Evolutionary conservation across 306 rosid species (phyloP).

Genomic region (Quercus berberidifolia): DNA sequence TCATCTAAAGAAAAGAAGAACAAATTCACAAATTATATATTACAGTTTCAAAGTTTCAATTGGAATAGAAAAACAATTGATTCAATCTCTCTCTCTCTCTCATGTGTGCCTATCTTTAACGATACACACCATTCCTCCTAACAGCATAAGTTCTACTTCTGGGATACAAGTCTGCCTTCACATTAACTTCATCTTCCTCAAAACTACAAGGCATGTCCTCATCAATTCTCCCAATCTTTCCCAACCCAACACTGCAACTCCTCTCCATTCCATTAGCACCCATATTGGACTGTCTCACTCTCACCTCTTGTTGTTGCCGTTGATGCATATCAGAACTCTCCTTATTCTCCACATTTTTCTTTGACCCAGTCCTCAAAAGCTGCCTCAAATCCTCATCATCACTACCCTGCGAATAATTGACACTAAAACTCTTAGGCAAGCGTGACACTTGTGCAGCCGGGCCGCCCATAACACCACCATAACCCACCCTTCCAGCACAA

Average conservation of each 20-base stretch:
- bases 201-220: constrained; percentile 50
- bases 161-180: constrained; percentile 19
- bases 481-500: constrained; percentile 33
- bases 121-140: not conserved
- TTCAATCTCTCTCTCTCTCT: not conserved
- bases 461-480: not conserved
- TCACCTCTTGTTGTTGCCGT: not conserved
- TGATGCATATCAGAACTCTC: not conserved
- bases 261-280: constrained; percentile 17
- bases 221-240: constrained; percentile 47
- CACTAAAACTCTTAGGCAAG: constrained; percentile 20
- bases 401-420: not conserved
- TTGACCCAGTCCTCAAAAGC: not conserved
- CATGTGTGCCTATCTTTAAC: not conserved
- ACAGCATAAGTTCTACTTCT: constrained; percentile 28
- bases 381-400: constrained; percentile 1
- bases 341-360: not conserved
- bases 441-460: constrained; percentile 3
- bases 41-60: no score
- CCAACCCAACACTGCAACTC: constrained; percentile 32
- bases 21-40: no score
- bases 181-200: constrained; percentile 27
- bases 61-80: not conserved
- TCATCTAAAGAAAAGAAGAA: no score
- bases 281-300: not conserved